Conservation (phyloP, 1,139 yeast species). For the Kurtzmaniella quercitrusa region DNA sequence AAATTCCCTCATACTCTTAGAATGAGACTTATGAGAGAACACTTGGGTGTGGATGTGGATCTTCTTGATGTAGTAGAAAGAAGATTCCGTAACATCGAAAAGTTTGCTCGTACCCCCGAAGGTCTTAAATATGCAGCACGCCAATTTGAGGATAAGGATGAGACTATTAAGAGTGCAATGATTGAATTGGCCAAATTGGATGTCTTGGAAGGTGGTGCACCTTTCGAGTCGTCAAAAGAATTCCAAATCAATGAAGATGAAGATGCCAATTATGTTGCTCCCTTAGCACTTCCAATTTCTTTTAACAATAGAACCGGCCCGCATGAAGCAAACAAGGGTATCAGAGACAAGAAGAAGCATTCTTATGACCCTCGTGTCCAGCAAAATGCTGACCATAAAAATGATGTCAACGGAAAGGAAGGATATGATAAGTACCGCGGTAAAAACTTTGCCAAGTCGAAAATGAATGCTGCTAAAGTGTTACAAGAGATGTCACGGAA, state of each 20-base stretch:
- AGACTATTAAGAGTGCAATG: conserved; percentile 53
- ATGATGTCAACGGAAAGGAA: conserved; percentile 68
- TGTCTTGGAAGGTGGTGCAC: conserved; percentile 44
- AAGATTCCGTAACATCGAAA: conserved; percentile 58
- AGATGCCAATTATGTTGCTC: conserved; percentile 27
- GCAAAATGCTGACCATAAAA: conserved; percentile 56
- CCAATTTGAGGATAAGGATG: conserved; percentile 29
- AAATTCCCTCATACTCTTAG: conserved; percentile 87
- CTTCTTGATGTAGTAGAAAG: conserved; percentile 80
- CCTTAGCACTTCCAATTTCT: conserved; percentile 51
- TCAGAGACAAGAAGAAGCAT: conserved; percentile 75
- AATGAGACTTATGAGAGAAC: conserved; percentile 93
- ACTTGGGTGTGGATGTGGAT: conserved; percentile 90
- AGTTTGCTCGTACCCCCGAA: conserved; percentile 42
- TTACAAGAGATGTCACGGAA: conserved; percentile 52
- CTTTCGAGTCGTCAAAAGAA: not conserved
- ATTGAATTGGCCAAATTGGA: conserved; percentile 72
- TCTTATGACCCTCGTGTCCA: conserved; percentile 81
- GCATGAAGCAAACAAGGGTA: conserved; percentile 71
- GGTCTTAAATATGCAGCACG: conserved; percentile 46
- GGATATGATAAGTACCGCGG: conserved; percentile 63
- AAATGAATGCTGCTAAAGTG: conserved; percentile 51
- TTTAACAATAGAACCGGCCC: conserved; percentile 84
- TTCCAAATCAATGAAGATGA: conserved; percentile 23
- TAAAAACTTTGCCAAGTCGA: conserved; percentile 43